Conservation (phyloP, 2,329 filamentous ascomycete genomes). For the Cercospora sesami region DNA sequence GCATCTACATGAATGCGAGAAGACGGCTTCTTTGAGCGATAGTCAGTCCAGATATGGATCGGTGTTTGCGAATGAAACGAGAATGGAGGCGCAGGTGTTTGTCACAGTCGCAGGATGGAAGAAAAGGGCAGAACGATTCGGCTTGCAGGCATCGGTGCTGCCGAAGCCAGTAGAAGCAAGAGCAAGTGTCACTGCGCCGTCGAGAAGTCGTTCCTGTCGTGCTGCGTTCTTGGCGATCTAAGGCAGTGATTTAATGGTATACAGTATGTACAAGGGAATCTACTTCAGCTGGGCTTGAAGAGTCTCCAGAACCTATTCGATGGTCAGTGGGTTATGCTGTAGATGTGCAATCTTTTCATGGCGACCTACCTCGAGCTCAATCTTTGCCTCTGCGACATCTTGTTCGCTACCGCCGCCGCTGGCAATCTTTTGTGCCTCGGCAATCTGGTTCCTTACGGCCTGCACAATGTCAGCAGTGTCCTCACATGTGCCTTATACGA, state of each 20-base stretch:
- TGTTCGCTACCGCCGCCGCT: slow-evolving; percentile 88
- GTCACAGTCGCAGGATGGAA: background rate
- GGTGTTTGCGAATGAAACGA: background rate
- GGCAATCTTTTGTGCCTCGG: slow-evolving; percentile 94
- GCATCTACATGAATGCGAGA: slow-evolving; percentile 6
- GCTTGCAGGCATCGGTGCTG: background rate
- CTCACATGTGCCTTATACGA: background rate
- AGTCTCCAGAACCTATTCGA: slow-evolving; percentile 72
- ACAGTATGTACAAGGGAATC: slow-evolving; percentile 40
- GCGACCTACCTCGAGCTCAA: slow-evolving; percentile 79
- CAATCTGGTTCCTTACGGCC: slow-evolving; percentile 83
- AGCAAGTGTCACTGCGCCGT: background rate
- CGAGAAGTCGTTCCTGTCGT: background rate
- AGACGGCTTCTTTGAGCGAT: background rate
- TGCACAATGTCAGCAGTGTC: slow-evolving; percentile 31
- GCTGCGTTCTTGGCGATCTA: background rate
- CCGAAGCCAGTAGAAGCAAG: background rate
- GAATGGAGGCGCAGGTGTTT: background rate
- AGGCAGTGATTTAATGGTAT: slow-evolving; percentile 27
- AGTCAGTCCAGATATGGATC: background rate
- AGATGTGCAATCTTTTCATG: slow-evolving; percentile 33
- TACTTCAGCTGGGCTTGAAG: slow-evolving; percentile 81
- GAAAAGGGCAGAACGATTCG: background rate
- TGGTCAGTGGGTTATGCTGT: slow-evolving; percentile 6
- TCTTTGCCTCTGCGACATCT: slow-evolving; percentile 98